Conservation (phyloP, 2,329 filamentous ascomycete species). For the Torrubiella hemipterigena region DNA sequence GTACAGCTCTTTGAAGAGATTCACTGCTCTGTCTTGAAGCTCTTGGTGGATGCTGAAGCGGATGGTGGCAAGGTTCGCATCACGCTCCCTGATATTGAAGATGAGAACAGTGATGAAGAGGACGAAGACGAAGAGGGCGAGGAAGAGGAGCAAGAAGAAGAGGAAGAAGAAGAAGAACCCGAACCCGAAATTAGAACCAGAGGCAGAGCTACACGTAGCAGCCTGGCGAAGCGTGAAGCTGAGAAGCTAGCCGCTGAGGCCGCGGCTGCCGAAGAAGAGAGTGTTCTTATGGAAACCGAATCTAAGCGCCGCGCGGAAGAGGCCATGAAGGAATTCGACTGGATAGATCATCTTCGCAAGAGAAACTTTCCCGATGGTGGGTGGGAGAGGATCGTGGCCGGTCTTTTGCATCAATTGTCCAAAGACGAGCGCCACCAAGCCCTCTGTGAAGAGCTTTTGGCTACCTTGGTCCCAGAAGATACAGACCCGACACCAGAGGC, state of each 20-base stretch:
- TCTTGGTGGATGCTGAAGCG: constrained; percentile 63
- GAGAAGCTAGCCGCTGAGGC: constrained; percentile 53
- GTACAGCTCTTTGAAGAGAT: constrained; percentile 84
- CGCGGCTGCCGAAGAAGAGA: constrained; percentile 39
- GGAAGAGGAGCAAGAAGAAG: constrained; percentile 46
- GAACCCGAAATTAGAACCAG: constrained; percentile 59
- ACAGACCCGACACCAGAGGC: constrained; percentile 65
- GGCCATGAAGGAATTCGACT: constrained; percentile 61
- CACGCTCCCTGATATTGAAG: constrained; percentile 61
- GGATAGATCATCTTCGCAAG: constrained; percentile 73
- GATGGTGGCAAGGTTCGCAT: constrained; percentile 73
- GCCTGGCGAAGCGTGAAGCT: constrained; percentile 69
- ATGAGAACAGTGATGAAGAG: constrained; percentile 57
- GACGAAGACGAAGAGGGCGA: constrained; percentile 45
- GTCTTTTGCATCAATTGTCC: constrained; percentile 74
- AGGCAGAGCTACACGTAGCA: constrained; percentile 71
- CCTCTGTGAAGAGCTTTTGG: constrained; percentile 68
- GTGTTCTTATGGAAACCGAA: constrained; percentile 32
- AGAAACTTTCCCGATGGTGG: constrained; percentile 80
- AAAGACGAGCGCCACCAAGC: constrained; percentile 57
- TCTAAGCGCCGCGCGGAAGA: constrained; percentile 61
- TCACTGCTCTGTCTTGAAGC: constrained; percentile 83
- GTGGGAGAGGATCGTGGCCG: constrained; percentile 85
- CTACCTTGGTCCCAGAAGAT: constrained; percentile 68
- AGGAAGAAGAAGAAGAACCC: constrained; percentile 42